Percentiles rank a stretch among this genome's conserved stretches.
Evolutionary conservation across 169 alveolate species (phyloP).

Genomic region (Eimeria maxima): DNA sequence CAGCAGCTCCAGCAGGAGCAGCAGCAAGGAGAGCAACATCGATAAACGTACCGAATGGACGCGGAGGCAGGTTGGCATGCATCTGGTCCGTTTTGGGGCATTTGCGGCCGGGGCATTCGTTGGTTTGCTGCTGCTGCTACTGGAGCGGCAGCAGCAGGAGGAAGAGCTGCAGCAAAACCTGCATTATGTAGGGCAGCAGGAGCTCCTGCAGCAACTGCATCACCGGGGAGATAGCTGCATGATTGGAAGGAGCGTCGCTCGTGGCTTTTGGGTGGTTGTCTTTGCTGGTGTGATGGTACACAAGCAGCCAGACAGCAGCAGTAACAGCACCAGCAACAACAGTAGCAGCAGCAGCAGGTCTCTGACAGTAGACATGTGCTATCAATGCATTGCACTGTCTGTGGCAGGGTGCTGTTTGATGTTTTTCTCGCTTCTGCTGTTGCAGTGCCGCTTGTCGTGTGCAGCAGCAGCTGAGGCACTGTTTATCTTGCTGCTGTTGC

Average conservation of each 20-base stretch:
- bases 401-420: constrained; percentile 48
- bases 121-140: constrained; percentile 73
- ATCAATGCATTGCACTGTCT: constrained; percentile 37
- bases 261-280: constrained; percentile 30
- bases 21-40: neutral
- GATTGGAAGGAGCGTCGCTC: neutral
- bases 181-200: constrained; percentile 23
- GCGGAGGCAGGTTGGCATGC: neutral
- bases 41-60: neutral
- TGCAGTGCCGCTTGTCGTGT: constrained; percentile 37
- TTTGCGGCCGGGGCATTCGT: constrained; percentile 39
- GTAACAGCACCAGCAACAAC: constrained; percentile 66
- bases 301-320: constrained; percentile 15
- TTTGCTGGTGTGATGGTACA: constrained; percentile 19
- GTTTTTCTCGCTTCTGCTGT: constrained; percentile 46
- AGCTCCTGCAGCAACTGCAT: neutral
- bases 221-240: neutral
- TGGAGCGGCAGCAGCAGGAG: constrained; percentile 43
- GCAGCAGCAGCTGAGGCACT: constrained; percentile 72
- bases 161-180: neutral
- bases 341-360: constrained; percentile 76
- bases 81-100: neutral
- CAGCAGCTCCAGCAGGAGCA: constrained; percentile 48
- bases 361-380: constrained; percentile 11
- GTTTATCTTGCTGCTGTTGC: constrained; percentile 67